A percentile compares a stretch with the other conserved stretches of the same genome.
Evolutionary conservation across 164 flowering plant species (phyloP).

Genomic region (Euptelea pleiosperma): DNA sequence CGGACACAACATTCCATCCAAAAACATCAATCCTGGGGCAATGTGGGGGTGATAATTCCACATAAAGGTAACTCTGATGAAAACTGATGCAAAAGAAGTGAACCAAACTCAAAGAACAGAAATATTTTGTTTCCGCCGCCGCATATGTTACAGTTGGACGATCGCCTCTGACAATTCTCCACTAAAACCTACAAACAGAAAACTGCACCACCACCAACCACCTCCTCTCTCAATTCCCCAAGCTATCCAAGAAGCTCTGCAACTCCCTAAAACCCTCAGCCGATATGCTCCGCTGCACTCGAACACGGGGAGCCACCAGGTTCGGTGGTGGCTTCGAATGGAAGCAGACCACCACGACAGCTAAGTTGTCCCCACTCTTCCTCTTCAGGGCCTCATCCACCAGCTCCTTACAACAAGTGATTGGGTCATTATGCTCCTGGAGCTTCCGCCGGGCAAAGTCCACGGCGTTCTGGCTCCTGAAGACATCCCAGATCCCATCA

Average conservation of each 20-base stretch:
- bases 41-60: too few relatives aligned
- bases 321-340: constrained; percentile 73
- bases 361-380: constrained; percentile 73
- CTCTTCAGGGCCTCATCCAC: constrained; percentile 85
- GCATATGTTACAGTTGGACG: constrained; percentile 74
- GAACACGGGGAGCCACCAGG: constrained; percentile 58
- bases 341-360: constrained; percentile 84
- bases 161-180: constrained; percentile 31
- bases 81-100: not conserved
- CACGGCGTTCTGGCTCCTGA: constrained; percentile 89
- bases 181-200: constrained; percentile 7
- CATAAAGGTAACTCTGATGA: too few relatives aligned
- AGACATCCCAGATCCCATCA: constrained; percentile 99
- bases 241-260: constrained; percentile 76
- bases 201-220: constrained; percentile 14
- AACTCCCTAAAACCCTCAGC: constrained; percentile 87
- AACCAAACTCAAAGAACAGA: constrained; percentile 7
- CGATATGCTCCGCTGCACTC: constrained; percentile 85
- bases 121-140: constrained; percentile 29
- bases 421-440: constrained; percentile 86
- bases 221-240: constrained; percentile 33
- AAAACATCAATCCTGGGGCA: too few relatives aligned
- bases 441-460: constrained; percentile 86
- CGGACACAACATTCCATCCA: too few relatives aligned
- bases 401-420: constrained; percentile 65